These are phyloP conservation scores for Hemerocallis citrina DNA, from an alignment of 106 monocot species.

Conservation along the genomic window DNA sequence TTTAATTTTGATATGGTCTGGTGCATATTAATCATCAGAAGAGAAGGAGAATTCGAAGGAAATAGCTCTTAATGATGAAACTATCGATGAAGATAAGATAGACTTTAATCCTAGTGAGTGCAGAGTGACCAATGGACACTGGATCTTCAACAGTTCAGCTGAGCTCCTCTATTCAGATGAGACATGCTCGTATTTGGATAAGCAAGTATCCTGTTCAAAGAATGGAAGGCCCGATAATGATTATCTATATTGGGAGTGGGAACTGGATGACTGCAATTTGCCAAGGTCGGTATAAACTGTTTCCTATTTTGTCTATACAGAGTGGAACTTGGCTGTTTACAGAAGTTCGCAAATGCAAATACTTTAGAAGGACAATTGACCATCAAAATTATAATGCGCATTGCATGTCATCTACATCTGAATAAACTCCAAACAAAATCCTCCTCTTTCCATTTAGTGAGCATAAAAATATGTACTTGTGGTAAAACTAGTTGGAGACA, in stretches of 20 bases:
- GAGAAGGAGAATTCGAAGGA: conserved; percentile 9
- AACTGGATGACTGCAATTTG: conserved; percentile 55
- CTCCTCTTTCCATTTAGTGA: too few species aligned
- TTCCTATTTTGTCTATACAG: neutral
- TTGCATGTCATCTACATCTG: too few species aligned
- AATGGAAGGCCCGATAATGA: conserved; percentile 79
- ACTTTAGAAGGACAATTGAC: too few species aligned
- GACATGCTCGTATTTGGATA: conserved; percentile 73
- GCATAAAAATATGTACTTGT: too few species aligned
- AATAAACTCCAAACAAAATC: too few species aligned
- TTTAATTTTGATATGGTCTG: conserved; percentile 2
- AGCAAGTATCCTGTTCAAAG: conserved; percentile 34
- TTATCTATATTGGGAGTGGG: conserved; percentile 79
- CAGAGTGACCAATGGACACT: conserved; percentile 52
- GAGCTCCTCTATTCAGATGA: conserved; percentile 40
- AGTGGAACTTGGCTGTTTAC: too few species aligned
- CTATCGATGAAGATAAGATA: conserved; percentile 20
- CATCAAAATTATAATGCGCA: too few species aligned
- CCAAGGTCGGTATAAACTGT: conserved; percentile 44
- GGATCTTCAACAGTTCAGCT: conserved; percentile 53
- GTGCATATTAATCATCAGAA: conserved; percentile 12
- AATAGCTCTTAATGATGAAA: conserved; percentile 6
- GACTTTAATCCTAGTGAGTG: conserved; percentile 37
- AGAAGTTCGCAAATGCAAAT: too few species aligned
- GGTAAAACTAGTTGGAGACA: too few species aligned